Percentiles rank a stretch among this genome's conserved stretches.
Evolutionary conservation across 2,329 filamentous ascomycete species (phyloP).

Genomic region (Didymella glomerata): DNA sequence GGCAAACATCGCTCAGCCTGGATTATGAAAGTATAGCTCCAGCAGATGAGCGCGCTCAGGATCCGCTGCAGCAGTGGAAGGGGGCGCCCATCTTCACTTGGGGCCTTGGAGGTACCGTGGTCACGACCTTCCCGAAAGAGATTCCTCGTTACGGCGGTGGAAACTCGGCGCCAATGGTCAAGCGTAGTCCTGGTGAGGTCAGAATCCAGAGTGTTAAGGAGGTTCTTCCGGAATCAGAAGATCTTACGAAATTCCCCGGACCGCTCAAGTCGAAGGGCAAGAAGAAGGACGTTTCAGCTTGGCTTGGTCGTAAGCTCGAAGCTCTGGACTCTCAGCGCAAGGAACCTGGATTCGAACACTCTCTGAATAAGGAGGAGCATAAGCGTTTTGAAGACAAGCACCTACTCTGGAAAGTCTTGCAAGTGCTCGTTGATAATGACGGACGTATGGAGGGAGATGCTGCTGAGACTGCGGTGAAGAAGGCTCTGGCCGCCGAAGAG

Average conservation of each 20-base stretch:
- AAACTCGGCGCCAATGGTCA: slow-evolving; percentile 76
- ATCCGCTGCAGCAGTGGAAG: slow-evolving; percentile 88
- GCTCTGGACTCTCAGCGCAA: slow-evolving; percentile 67
- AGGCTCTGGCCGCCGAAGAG: slow-evolving; percentile 72
- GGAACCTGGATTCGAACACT: slow-evolving; percentile 57
- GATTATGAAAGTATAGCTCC: slow-evolving; percentile 65
- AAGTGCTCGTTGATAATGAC: slow-evolving; percentile 84
- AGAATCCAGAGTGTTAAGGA: slow-evolving; percentile 79
- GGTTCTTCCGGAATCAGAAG: slow-evolving; percentile 73
- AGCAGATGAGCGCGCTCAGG: slow-evolving; percentile 65
- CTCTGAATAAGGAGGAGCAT: slow-evolving; percentile 64
- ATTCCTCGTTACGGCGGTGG: slow-evolving; percentile 85
- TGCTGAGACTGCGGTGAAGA: slow-evolving; percentile 77
- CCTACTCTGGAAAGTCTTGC: slow-evolving; percentile 86
- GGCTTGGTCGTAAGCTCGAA: slow-evolving; percentile 81
- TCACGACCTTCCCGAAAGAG: slow-evolving; percentile 88
- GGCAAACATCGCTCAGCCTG: slow-evolving; percentile 53
- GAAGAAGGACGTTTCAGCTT: slow-evolving; percentile 89
- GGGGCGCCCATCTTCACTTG: slow-evolving; percentile 87
- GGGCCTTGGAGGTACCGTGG: slow-evolving; percentile 82
- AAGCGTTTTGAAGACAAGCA: slow-evolving; percentile 82
- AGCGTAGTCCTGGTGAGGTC: slow-evolving; percentile 82
- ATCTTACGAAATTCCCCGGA: slow-evolving; percentile 83
- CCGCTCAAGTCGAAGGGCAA: slow-evolving; percentile 89
- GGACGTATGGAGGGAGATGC: slow-evolving; percentile 77